Evolutionary conservation across 2,329 filamentous ascomycete genomes (phyloP), one percentile per base, ranked within the genome.

Genomic region (Claviceps sp.): DNA sequence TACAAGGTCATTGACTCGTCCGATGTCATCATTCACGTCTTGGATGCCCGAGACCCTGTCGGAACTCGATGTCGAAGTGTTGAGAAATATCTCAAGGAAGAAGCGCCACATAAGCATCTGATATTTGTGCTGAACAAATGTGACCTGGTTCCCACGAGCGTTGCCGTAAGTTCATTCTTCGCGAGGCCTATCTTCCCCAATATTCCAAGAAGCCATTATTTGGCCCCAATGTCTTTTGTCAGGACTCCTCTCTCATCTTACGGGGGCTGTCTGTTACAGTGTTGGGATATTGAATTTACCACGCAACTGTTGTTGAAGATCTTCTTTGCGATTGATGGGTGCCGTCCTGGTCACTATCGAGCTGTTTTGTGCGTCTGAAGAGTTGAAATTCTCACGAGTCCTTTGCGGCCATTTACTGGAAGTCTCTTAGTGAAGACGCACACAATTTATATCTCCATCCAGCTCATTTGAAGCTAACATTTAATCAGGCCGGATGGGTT

Each of bases 361-460:
- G 84, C 78, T 72, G 72, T 77, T 77, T 78, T 72, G 76, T 93
- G 88, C 84, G 85, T 86, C 84, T 83, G 88, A 78, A 85, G 91
- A 97, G 93, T 97, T 96, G 93, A 97, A 85, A 75, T 75, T 81
- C 82, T 79, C 79, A 81, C 79, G 79, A 76, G 72, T 78, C 74
- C 54, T 52, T 56, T 42, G 52, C 52, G 67, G 65, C 61, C 71
- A 77, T 77, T 72, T 71, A 72, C 90, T 82, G 85, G 81, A 80
- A 79, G 78, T 76, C 87, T 97, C 93, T 95, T 98, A 98, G 93
- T 97, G 85, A 88, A 85, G 87, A 86, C 85, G 85, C 90, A 91
- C 79, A 98, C 73, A 76, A 71, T 63, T 57, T 51, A 46, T 47
- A 47, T 49, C 6, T 26, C 18, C 60, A 57, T 18, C 11, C 7